Base-by-base conservation (phyloP, 495 filamentous ascomycete species). In the Copromyces sp. region DNA sequence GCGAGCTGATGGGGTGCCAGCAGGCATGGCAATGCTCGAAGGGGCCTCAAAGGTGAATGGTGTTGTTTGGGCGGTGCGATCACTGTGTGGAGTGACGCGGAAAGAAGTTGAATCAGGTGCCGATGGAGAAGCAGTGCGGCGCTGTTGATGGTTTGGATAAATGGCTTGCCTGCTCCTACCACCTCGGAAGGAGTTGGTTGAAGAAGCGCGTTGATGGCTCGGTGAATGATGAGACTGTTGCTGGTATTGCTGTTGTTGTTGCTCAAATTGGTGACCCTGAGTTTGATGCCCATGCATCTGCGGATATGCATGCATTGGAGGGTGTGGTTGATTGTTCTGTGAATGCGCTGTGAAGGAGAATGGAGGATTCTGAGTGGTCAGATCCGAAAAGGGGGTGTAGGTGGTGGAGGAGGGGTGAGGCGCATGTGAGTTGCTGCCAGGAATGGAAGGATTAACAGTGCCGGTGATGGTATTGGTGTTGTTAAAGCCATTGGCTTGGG, bases 11-110 rank as follows among this genome's bases (percentile, higher is more conserved):
- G 41, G 65, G 20, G 20, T 68, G 41, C 29, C 71, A 20, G 71
- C 71, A n/a, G 75, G 32, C 78, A 78, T 78, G 74, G n/a, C 71
- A 61, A 74, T 74, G n/a, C 70, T 75, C 74, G 80, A 80, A 0
- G 79, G 81, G 0, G 77, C 76, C 37, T 82, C 78, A 40, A 78
- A 77, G 16, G 72, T 72, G 65, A 79, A 78, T 4, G 74, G 74
- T 69, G 45, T 78, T 73, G 37, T 79, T n/a, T 75, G 75, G 39
- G 59, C 73, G 2, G 77, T 78, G 5, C 80, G 73, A 61, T 79
- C 77, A 17, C 65, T 68, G 53, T 59, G 70, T 20, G 77, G 75
- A 38, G 75, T 75, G 40, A 61, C 72, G 53, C 72, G 75, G 20
- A 40, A 72, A 16, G 71, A 29, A 4, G 59, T 29, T 6, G 42